Evolutionary conservation across 768 basidiomycete species (phyloP).

Genomic region (Crassisporium funariophilum): DNA sequence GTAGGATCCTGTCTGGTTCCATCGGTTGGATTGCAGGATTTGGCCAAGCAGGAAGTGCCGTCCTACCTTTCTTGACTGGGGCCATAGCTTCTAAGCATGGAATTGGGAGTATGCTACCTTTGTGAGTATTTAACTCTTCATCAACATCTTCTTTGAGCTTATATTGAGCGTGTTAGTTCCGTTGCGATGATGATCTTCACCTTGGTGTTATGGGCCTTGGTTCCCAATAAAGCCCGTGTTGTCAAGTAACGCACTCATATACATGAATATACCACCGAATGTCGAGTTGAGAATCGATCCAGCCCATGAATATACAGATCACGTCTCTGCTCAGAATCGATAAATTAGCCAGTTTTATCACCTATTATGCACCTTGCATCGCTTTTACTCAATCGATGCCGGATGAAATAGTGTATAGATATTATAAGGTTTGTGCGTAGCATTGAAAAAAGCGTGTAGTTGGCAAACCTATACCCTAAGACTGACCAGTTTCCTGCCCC

Average conservation of each 20-base stretch:
- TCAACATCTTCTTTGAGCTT: background rate
- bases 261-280: no score
- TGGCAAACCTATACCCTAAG: conserved; percentile 55
- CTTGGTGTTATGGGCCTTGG: conserved; percentile 57
- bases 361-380: no score
- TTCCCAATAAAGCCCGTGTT: no score
- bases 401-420: no score
- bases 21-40: conserved; percentile 72
- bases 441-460: no score
- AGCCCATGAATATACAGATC: no score
- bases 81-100: conserved; percentile 64
- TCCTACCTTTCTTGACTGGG: conserved; percentile 75
- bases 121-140: conserved; percentile 42
- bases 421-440: no score
- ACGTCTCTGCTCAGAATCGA: no score
- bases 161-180: conserved; percentile 35
- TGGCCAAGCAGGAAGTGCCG: conserved; percentile 72
- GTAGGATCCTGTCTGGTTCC: conserved; percentile 63
- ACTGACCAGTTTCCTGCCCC: conserved; percentile 78
- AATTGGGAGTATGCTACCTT: conserved; percentile 60
- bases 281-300: no score
- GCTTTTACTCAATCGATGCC: no score
- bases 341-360: no score
- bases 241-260: no score
- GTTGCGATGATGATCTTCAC: conserved; percentile 64